Conservation (phyloP, 495 filamentous ascomycete species). For the Tetracladium setigerum region DNA sequence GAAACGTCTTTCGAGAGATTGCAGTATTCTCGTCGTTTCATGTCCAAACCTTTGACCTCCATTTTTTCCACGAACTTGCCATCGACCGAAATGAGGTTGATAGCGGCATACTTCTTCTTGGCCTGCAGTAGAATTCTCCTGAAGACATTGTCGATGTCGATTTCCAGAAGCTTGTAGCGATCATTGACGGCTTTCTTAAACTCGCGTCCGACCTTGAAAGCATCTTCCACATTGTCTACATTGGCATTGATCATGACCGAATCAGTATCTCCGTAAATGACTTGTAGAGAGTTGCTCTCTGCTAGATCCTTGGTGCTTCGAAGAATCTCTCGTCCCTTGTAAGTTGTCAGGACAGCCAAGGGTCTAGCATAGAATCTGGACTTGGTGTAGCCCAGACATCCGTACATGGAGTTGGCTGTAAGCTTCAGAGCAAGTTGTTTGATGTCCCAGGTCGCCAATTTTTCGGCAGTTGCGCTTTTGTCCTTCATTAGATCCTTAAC, state of each 20-base stretch:
- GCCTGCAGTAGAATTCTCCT: constrained; percentile 87
- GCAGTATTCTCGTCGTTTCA: constrained; percentile 96
- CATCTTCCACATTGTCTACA: constrained; percentile 85
- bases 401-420: constrained; percentile 99
- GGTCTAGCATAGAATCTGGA: constrained; percentile 96
- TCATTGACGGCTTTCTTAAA: constrained; percentile 73
- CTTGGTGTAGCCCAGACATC: constrained; percentile 90
- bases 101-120: constrained; percentile 98
- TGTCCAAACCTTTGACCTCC: constrained; percentile 97
- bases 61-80: constrained; percentile 90
- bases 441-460: constrained; percentile 94
- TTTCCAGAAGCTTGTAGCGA: constrained; percentile 81
- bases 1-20: constrained; percentile 90
- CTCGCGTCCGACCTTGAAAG: constrained; percentile 72
- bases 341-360: constrained; percentile 90
- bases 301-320: constrained; percentile 90
- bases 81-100: constrained; percentile 83
- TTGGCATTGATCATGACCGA: constrained; percentile 99
- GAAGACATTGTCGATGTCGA: constrained; percentile 98
- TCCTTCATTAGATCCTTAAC: constrained; percentile 97
- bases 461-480: constrained; percentile 73
- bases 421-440: constrained; percentile 95
- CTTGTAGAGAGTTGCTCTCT: constrained; percentile 76
- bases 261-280: constrained; percentile 98
- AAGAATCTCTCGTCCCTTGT: constrained; percentile 96